Evolutionary conservation across 164 flowering plant genomes (phyloP).

Genomic region (Chloranthus sessilifolius): DNA sequence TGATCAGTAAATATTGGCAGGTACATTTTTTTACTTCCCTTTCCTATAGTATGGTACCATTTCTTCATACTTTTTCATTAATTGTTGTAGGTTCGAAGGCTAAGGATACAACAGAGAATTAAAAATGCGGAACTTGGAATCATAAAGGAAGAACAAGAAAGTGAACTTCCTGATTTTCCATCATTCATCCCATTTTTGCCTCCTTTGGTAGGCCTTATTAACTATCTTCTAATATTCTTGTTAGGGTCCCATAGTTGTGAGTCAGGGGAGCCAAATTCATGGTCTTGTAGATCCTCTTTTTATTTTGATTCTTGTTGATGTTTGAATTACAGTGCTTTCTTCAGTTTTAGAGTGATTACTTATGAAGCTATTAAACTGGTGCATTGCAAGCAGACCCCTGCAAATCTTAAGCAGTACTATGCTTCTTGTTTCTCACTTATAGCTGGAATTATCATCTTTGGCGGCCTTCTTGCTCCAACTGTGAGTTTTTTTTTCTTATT

Average conservation of each 20-base stretch:
- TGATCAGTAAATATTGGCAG: no score
- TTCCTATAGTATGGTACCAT: no score
- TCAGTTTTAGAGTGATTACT: neutral
- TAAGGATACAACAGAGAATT: constrained; percentile 89
- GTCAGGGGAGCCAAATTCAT: neutral
- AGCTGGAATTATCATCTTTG: constrained; percentile 80
- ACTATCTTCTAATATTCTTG: neutral
- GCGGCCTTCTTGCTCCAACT: constrained; percentile 92
- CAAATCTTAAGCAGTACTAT: constrained; percentile 77
- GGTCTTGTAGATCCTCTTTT: neutral
- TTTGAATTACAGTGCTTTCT: neutral
- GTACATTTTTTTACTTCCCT: no score
- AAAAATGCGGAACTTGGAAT: constrained; percentile 74
- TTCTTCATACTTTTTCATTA: neutral
- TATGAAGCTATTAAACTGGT: neutral
- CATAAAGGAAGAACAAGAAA: constrained; percentile 51
- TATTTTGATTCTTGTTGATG: neutral
- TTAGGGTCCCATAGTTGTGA: neutral
- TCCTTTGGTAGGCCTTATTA: constrained; percentile 59
- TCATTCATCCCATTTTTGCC: constrained; percentile 98
- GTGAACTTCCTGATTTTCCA: constrained; percentile 85
- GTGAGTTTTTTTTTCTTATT: constrained; percentile 48
- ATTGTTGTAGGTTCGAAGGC: constrained; percentile 66
- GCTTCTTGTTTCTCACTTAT: constrained; percentile 81
- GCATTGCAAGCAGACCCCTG: constrained; percentile 43